phyloP scores from a whole-genome alignment of 805 yeast species.

The Blastobotrys muscicola region DNA sequence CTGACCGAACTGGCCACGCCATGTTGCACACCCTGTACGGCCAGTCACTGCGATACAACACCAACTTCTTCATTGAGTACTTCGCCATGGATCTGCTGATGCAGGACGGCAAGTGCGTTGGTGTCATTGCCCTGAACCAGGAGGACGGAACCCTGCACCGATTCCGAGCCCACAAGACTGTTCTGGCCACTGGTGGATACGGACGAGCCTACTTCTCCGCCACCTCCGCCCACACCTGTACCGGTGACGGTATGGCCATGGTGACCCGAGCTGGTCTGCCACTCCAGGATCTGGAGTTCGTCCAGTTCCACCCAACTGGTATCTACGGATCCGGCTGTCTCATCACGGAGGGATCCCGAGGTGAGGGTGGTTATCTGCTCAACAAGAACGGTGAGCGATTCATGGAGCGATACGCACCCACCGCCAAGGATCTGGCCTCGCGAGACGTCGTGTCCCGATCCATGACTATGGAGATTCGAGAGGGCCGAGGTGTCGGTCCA shows the following conservation, averaged over 20 bases:
- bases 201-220: constrained; percentile 98
- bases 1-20: constrained; percentile 98
- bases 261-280: constrained; percentile 98
- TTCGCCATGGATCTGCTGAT: constrained; percentile 90
- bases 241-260: constrained; percentile 99
- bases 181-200: constrained; percentile 97
- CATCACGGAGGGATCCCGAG: constrained; percentile 99
- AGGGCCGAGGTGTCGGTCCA: constrained; percentile 98
- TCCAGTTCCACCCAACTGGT: constrained; percentile 99
- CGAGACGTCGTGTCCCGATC: constrained; percentile 98
- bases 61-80: constrained; percentile 96
- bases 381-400: constrained; percentile 98
- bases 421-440: constrained; percentile 96
- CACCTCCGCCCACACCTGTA: constrained; percentile 98
- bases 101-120: constrained; percentile 93
- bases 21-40: constrained; percentile 92
- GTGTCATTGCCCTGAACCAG: constrained; percentile 95
- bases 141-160: constrained; percentile 98
- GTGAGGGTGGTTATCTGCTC: constrained; percentile 97
- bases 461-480: constrained; percentile 96
- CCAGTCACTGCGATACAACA: constrained; percentile 91
- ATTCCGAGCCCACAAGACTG: constrained; percentile 93
- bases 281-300: constrained; percentile 92
- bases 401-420: constrained; percentile 99
- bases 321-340: constrained; percentile 98